Evolutionary conservation across 2,329 filamentous ascomycete species (phyloP), one percentile per base, ranked within the genome.

Genomic region (Phoma sp.): DNA sequence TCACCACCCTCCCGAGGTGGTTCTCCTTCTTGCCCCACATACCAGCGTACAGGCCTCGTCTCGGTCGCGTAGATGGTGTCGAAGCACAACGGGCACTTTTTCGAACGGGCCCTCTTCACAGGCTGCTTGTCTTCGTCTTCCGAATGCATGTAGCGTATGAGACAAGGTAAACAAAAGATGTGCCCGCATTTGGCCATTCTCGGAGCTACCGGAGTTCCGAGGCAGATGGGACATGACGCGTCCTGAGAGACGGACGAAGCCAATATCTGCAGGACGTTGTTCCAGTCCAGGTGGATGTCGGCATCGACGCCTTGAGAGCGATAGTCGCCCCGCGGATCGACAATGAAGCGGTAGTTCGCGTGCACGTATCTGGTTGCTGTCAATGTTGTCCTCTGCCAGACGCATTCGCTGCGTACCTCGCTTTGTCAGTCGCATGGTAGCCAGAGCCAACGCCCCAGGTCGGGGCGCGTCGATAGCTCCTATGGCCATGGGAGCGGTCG

Each of bases 181-280:
- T 99, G 95, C 1, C 95, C 95, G 69, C 95, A 99, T 70, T 89
- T 93, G 34, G 95, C 93, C 93, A 99, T 99, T 50, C 95, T 87
- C 26, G 95, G 93, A 7, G 95, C 95, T 15, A 96, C 91, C 1
- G 95, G 95, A 49, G 90, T 91, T 2, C 90, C 96, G 23, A 99
- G 84, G 70, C 95, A 99, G 48, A 99, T 99, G 0, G 95, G 95
- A 72, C 95, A 99, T 18, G 90, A 92, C 2, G 93, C 85, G 36
- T 87, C 83, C 76, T 99, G 95, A 0, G 93, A 96, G 74, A 95
- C 87, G 51, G 90, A 85, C 2, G 93, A 98, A 7, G 91, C 95
- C 63, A 99, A 83, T 47, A 99, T 88, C 76, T 99, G 95, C 60
- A 97, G 80, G 46, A 99, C 90, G 62, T 91, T 87, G 61, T 87